A percentile compares a stretch with the other conserved stretches of the same genome.
Evolutionary conservation across 768 basidiomycete genomes (phyloP).

Genomic region (Agrocybe praecox): DNA sequence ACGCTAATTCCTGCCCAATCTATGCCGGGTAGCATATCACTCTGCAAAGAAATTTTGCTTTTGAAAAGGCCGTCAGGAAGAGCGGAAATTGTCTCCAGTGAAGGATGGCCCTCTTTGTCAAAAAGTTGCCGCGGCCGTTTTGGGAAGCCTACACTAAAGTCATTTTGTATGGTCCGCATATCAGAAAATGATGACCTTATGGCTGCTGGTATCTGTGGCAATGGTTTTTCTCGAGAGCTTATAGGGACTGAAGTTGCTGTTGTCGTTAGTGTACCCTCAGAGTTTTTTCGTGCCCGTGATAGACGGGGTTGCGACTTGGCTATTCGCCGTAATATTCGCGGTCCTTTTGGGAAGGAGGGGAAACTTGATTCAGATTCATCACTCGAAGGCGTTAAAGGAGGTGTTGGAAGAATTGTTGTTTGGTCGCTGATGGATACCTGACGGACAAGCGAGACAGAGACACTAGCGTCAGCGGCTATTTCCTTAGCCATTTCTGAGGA

Average conservation of each 20-base stretch:
- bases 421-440: constrained; percentile 56
- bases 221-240: constrained; percentile 37
- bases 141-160: constrained; percentile 68
- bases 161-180: constrained; percentile 46
- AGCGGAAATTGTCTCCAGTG: constrained; percentile 44
- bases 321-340: constrained; percentile 37
- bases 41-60: constrained; percentile 53
- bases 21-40: constrained; percentile 64
- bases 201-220: constrained; percentile 40
- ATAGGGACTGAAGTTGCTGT: background rate
- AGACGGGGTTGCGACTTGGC: constrained; percentile 30
- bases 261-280: constrained; percentile 19
- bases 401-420: constrained; percentile 41
- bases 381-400: constrained; percentile 52
- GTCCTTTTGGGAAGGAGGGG: constrained; percentile 11
- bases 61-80: constrained; percentile 74
- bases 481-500: constrained; percentile 58
- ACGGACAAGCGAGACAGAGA: constrained; percentile 66
- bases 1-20: constrained; percentile 70
- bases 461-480: constrained; percentile 71
- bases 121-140: constrained; percentile 60
- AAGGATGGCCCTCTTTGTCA: constrained; percentile 42
- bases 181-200: constrained; percentile 42
- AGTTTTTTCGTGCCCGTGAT: constrained; percentile 21
- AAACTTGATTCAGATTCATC: constrained; percentile 40